Evolutionary conservation across 2,329 filamentous ascomycete species (phyloP), one percentile per base, ranked within the genome.

Genomic region (Fusarium drepaniforme): DNA sequence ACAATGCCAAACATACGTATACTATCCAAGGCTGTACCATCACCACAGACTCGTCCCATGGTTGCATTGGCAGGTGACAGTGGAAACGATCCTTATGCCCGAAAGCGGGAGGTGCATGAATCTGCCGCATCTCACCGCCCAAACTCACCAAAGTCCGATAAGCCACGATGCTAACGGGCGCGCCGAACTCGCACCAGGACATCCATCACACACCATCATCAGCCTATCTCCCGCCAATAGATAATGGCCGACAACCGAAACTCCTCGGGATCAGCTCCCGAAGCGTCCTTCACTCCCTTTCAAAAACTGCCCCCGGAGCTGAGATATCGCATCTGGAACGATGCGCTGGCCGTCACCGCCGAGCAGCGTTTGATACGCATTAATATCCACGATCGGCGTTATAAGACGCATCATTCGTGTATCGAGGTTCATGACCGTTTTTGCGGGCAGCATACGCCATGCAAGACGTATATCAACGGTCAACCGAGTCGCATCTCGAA

Each of bases 171-270:
- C 23, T 42, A 40, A 38, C 15, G 18, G 28, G 23, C 21, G 37
- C 57, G 33, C 57, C 57, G 57, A 59, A 28, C 33, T 59, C 57
- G 57, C 33, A 59, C 57, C 35, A 37, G 53, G 30, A 23, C 53
- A 58, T 25, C 49, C 30, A 33, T 33, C 57, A 59, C 37, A 59
- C 33, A 59, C 23, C 37, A 40, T 40, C 57, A 59, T 42, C 57
- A n/a, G 33, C 37, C 57, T 59, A 59, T 59, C 57, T 59, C 37
- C 37, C 57, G 23, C 35, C 57, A 59, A 61, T 40, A 60, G 30
- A 61, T 44, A 25, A 61, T 61, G 58, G 15, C 58, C 25, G 58
- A 61, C 25, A 60, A 30, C 15, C 23, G 16, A 25, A 37, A n/a
- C 2, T 23, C 12, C 12, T 44, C 58, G 28, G 58, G n/a, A 16